Base-by-base conservation (phyloP, 2,329 filamentous ascomycete species). In the Falciphora oryzae region DNA sequence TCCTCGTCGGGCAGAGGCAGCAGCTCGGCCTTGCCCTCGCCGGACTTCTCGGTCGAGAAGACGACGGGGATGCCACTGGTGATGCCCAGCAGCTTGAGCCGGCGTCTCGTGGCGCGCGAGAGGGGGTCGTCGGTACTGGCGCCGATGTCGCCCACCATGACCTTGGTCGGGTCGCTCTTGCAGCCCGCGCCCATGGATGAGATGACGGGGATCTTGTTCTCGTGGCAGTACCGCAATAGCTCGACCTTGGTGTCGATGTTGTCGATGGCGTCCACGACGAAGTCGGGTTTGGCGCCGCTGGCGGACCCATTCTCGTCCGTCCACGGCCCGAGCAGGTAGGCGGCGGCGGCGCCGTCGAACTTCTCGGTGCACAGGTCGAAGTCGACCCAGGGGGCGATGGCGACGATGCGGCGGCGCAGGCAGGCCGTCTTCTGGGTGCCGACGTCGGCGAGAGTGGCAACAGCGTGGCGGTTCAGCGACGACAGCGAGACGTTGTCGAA, bases 191-290 rank as follows among this genome's bases (percentile, higher is more conserved):
- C 95, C 93, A 98, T 98, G 38, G 92, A 91, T 22, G 92, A 95
- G 67, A 99, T 93, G 32, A 99, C 92, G 0, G 87, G 89, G 31
- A 98, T 80, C 1, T 83, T 81, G 73, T 92, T 84, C 66, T 88
- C 85, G 73, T 93, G 83, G 77, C 95, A 99, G 78, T 96, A 96
- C 71, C 92, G 88, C 57, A 99, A 81, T 64, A 99, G 80, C 25
- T 89, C 90, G 3, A 99, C 94, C 79, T 99, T 99, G 64, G 92
- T 96, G 63, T 97, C 92, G 67, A 99, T 98, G 73, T 99, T 98
- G 76, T 99, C 95, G 69, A 99, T 99, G 28, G 94, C 96, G 76
- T 99, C 95, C 50, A 99, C 86, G n/a, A 99, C 87, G 72, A 89
- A 99, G 71, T 94, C 89, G 1, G 93, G 93, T 70, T n/a, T 58